Evolutionary conservation across 352 stramenopile genomes (phyloP), one percentile per base, ranked within the genome.

Genomic region (Phytopythium aichiense): DNA sequence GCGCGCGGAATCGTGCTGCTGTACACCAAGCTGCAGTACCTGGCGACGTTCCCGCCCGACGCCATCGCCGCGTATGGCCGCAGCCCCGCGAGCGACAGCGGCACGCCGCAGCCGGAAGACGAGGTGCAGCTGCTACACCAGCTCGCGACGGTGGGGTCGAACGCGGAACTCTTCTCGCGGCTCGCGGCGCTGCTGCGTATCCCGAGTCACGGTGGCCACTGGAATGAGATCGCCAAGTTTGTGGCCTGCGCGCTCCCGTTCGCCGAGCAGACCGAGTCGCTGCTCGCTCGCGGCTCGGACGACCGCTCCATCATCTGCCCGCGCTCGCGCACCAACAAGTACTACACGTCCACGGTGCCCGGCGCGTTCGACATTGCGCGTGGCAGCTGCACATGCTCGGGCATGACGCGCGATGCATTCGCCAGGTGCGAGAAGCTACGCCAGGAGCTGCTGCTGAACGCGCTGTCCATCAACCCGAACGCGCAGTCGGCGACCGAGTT

Each of bases 301-400:
- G 89, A 96, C 60, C 84, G 89, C 28, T 92, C 88, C 28, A 62
- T 89, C 35, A 56, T 96, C 7, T 90, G 80, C 61, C 69, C 83
- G n/a, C 61, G 63, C 4, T 72, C 74, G 43, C 90, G 93, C 67
- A 91, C 83, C n/a, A 96, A 96, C 77, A 96, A 91, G 56, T 96
- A 96, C 61, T 82, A 93, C 64, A 83, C 77, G 57, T 92, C 88
- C 22, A 94, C 88, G n/a, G 72, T 95, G 16, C 74, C 80, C 15
- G 78, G 68, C 50, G 65, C 62, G n/a, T 79, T 59, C 48, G 78
- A 90, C 56, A 87, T 96, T 56, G 69, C 76, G 15, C 79, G 89
- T 7, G 87, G 79, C 18, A 94, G 84, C 59, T 96, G 89, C 72
- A 96, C 89, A 38, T 92, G 88, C 71, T 94, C 83, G 50, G 89